Percentiles rank a stretch among this genome's conserved stretches.
Evolutionary conservation across 2,329 filamentous ascomycete genomes (phyloP).

Genomic region (Dothidotthia symphoricarpi): DNA sequence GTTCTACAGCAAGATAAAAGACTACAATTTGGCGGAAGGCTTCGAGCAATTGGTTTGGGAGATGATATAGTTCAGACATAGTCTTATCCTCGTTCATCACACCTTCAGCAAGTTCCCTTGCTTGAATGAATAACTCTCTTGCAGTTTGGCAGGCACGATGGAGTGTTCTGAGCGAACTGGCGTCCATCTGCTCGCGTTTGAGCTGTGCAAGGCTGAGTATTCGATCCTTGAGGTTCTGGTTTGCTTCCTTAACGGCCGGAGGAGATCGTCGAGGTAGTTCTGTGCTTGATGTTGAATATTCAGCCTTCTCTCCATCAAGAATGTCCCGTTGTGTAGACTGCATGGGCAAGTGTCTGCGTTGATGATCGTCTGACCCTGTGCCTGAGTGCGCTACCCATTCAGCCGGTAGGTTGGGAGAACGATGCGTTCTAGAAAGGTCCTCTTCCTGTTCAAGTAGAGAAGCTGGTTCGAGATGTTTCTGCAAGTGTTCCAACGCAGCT

Average conservation of each 20-base stretch:
- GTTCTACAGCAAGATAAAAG: slow-evolving; percentile 29
- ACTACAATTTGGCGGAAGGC: slow-evolving; percentile 22
- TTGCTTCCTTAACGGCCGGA: no score
- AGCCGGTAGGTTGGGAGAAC: background rate
- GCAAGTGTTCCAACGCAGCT: slow-evolving; percentile 24
- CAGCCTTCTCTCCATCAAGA: no score
- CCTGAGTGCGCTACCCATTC: no score
- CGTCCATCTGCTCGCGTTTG: slow-evolving; percentile 21
- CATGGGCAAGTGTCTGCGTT: no score
- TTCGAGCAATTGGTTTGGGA: slow-evolving; percentile 23
- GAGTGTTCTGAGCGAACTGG: slow-evolving; percentile 15
- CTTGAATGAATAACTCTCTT: slow-evolving; percentile 10
- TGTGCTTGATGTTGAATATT: no score
- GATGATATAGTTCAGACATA: slow-evolving; percentile 26
- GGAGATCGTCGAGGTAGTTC: no score
- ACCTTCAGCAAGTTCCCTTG: slow-evolving; percentile 25
- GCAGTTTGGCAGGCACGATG: slow-evolving; percentile 12
- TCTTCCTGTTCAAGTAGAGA: background rate
- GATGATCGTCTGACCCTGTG: no score
- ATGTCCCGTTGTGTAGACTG: no score
- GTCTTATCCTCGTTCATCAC: slow-evolving; percentile 25
- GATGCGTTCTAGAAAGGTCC: background rate
- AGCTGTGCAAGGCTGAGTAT: slow-evolving; percentile 19
- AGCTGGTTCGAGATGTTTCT: slow-evolving; percentile 12
- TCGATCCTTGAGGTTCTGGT: slow-evolving; percentile 19